Conservation (phyloP, 768 basidiomycete genomes). For the Kwoniella pini region DNA sequence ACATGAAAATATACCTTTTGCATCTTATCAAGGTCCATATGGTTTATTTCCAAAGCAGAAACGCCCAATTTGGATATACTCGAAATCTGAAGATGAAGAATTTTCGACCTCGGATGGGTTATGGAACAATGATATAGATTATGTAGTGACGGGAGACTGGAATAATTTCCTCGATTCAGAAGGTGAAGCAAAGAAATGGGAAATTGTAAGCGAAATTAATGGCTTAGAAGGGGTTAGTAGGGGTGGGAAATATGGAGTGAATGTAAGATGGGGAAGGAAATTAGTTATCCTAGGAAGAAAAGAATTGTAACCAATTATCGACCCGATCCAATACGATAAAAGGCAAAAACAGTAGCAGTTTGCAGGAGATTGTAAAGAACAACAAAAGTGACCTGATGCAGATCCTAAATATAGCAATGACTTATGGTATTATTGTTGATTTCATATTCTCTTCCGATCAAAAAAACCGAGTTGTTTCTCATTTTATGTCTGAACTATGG, state of each 20-base stretch:
- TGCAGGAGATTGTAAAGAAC: too few species aligned
- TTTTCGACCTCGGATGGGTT: constrained; percentile 25
- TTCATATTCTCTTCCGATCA: too few species aligned
- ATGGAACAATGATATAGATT: constrained; percentile 27
- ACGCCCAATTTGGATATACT: constrained; percentile 64
- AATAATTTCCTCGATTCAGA: constrained; percentile 6
- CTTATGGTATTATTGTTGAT: too few species aligned
- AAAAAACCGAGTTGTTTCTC: too few species aligned
- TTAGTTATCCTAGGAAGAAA: constrained; percentile 17
- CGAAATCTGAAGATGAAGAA: constrained; percentile 70
- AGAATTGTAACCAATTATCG: too few species aligned
- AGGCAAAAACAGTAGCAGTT: too few species aligned
- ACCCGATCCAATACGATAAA: too few species aligned
- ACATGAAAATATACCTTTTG: constrained; percentile 31
- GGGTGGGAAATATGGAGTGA: constrained; percentile 27
- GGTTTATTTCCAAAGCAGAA: constrained; percentile 8
- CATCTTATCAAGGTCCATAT: not conserved
- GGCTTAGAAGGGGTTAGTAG: constrained; percentile 30
- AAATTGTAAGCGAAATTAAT: constrained; percentile 24
- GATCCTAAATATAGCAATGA: too few species aligned
- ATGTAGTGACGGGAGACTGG: constrained; percentile 37
- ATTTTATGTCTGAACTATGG: too few species aligned
- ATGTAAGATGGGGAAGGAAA: constrained; percentile 29
- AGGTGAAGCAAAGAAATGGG: constrained; percentile 19
- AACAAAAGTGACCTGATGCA: too few species aligned